phyloP scores from a whole-genome alignment of 192 early-diverging fungal species.

The Rhizophagus sp. region DNA sequence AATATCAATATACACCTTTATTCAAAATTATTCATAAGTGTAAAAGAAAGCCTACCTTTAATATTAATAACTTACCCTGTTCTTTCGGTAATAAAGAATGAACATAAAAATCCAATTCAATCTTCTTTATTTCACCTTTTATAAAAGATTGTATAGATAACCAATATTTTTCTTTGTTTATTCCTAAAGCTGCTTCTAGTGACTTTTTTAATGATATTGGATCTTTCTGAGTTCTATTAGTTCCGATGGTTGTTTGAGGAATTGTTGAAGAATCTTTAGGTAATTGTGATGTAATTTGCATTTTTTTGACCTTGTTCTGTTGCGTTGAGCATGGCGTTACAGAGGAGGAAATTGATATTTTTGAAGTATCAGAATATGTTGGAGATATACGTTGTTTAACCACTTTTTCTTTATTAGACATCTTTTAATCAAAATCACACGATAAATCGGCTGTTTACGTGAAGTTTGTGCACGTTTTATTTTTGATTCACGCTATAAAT shows the following conservation, averaged over 20 bases:
- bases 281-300: background rate
- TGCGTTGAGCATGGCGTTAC: too few relatives aligned
- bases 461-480: too few relatives aligned
- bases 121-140: constrained; percentile 4
- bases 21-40: background rate
- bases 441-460: too few relatives aligned
- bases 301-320: background rate
- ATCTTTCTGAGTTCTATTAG: background rate
- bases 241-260: background rate
- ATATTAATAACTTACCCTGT: background rate
- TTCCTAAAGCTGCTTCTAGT: background rate
- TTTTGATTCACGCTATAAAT: too few relatives aligned
- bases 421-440: too few relatives aligned
- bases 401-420: too few relatives aligned
- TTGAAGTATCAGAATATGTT: too few relatives aligned
- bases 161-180: constrained; percentile 15
- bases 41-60: background rate
- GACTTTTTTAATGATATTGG: background rate
- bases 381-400: too few relatives aligned
- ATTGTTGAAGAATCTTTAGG: too few relatives aligned
- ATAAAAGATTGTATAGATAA: background rate
- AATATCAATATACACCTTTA: background rate
- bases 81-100: background rate
- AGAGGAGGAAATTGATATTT: too few relatives aligned
- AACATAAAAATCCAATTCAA: background rate